Conservation (phyloP, 345 rosid species). For the Heritiera littoralis region DNA sequence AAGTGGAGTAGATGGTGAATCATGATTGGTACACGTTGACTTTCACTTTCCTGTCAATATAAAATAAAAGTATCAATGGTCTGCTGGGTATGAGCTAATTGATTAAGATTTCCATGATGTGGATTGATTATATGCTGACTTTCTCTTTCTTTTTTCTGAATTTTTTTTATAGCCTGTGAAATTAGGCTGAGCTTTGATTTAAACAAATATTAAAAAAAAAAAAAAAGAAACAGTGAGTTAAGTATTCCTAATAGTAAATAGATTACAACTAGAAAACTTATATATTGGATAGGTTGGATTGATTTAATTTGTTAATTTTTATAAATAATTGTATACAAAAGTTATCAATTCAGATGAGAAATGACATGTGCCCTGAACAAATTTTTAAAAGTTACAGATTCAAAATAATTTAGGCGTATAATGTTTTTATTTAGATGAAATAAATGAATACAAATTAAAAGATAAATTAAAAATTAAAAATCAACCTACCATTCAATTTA, state of each 20-base stretch:
- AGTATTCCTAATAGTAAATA: neutral
- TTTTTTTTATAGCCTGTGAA: neutral
- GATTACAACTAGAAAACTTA: neutral
- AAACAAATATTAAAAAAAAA: neutral
- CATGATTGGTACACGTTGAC: slow-evolving; percentile 21
- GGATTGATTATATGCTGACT: neutral
- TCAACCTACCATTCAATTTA: neutral
- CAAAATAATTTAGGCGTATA: too few species aligned
- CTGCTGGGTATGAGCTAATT: neutral
- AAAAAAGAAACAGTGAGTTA: too few species aligned
- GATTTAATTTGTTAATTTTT: too few species aligned
- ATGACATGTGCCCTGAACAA: too few species aligned
- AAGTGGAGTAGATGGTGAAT: slow-evolving; percentile 16
- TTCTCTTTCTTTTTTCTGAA: neutral
- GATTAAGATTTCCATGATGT: neutral
- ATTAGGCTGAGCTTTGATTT: neutral
- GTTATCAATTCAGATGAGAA: neutral
- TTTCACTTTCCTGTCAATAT: neutral
- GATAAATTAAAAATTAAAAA: too few species aligned
- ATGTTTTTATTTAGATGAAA: too few species aligned
- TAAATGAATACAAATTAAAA: too few species aligned
- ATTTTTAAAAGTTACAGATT: too few species aligned
- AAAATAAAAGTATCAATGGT: neutral
- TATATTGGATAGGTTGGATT: too few species aligned
- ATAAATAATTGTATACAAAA: too few species aligned